Conservation (phyloP, 2,329 filamentous ascomycete species). For the Albophoma yamanashiensis region DNA sequence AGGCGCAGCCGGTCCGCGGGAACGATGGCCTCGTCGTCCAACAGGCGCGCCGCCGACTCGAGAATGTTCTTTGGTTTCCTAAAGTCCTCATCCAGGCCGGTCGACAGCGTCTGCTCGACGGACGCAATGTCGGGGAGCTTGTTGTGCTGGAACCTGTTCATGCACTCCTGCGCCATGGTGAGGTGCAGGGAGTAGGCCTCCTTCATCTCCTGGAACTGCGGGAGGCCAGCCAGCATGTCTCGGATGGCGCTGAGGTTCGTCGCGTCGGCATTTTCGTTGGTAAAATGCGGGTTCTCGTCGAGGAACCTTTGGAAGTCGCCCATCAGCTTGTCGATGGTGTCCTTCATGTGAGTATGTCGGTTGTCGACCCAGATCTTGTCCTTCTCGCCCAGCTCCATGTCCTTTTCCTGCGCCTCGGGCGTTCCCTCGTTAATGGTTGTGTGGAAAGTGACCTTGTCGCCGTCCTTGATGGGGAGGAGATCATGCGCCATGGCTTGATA, state of each 20-base stretch:
- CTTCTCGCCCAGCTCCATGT: slow-evolving; percentile 82
- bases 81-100: slow-evolving; percentile 85
- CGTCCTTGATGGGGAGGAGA: slow-evolving; percentile 76
- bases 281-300: slow-evolving; percentile 84
- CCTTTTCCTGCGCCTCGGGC: slow-evolving; percentile 64
- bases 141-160: slow-evolving; percentile 79
- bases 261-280: slow-evolving; percentile 57
- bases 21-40: slow-evolving; percentile 71
- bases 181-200: slow-evolving; percentile 90
- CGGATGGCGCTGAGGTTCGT: slow-evolving; percentile 84
- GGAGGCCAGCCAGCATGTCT: slow-evolving; percentile 91
- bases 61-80: slow-evolving; percentile 84
- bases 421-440: slow-evolving; percentile 68
- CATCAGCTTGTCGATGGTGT: slow-evolving; percentile 89
- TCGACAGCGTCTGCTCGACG: slow-evolving; percentile 83
- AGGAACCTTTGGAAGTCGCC: slow-evolving; percentile 89
- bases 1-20: slow-evolving; percentile 71
- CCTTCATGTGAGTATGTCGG: slow-evolving; percentile 93
- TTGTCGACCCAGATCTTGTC: slow-evolving; percentile 95
- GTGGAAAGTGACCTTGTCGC: slow-evolving; percentile 78
- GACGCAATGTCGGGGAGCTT: slow-evolving; percentile 82
- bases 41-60: slow-evolving; percentile 72
- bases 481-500: slow-evolving; percentile 99
- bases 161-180: slow-evolving; percentile 94
- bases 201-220: slow-evolving; percentile 92